phyloP scores from a whole-genome alignment of 306 rosid genomes.

The Inga oerstediana region DNA sequence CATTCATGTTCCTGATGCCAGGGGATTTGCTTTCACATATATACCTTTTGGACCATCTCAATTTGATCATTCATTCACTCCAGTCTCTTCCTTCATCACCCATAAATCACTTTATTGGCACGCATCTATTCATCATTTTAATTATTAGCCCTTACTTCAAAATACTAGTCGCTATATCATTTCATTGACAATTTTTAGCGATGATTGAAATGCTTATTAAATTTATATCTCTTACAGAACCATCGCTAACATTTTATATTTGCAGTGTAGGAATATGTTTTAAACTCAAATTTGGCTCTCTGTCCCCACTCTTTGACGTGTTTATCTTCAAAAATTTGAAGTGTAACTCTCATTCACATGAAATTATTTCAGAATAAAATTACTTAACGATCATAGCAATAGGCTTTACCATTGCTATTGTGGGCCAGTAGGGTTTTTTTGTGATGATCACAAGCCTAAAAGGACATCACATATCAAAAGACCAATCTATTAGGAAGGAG shows the following conservation, averaged over 20 bases:
- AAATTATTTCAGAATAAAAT: too few relatives aligned
- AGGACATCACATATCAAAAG: too few relatives aligned
- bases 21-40: slow-evolving; percentile 2
- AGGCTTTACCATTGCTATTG: too few relatives aligned
- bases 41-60: not conserved
- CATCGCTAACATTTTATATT: not conserved
- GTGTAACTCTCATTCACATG: too few relatives aligned
- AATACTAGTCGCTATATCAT: not conserved
- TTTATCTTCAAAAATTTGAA: too few relatives aligned
- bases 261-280: too few relatives aligned
- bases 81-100: not conserved
- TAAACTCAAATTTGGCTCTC: too few relatives aligned
- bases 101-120: not conserved
- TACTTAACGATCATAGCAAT: too few relatives aligned
- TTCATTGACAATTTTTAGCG: not conserved
- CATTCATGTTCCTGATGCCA: slow-evolving; percentile 18
- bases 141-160: not conserved
- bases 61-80: not conserved
- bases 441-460: too few relatives aligned
- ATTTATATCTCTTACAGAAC: not conserved
- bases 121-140: not conserved
- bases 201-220: not conserved
- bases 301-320: too few relatives aligned
- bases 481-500: too few relatives aligned
- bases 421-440: too few relatives aligned